These are phyloP conservation scores for Rosa lucieae DNA, from an alignment of 306 rosid genomes.

Conservation along the genomic window DNA sequence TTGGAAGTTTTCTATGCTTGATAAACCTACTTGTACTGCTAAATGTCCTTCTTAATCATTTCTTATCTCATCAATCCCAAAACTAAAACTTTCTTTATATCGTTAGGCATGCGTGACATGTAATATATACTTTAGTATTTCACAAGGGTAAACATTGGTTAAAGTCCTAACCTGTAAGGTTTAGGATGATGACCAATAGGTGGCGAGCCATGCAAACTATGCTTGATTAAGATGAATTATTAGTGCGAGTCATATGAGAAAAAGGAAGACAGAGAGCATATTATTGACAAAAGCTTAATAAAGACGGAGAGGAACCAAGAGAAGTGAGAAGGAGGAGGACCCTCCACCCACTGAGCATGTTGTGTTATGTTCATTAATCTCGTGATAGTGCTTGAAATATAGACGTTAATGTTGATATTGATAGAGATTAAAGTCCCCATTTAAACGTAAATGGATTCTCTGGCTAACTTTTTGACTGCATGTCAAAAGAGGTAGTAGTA, in stretches of 20 bases:
- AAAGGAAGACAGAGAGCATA: constrained; percentile 66
- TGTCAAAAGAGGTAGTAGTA: constrained; percentile 16
- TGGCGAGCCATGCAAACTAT: constrained; percentile 23
- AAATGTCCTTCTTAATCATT: constrained; percentile 14
- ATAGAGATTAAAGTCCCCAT: constrained; percentile 21
- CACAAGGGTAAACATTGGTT: neutral
- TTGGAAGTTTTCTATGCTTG: neutral
- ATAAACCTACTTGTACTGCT: neutral
- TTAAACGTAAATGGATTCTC: constrained; percentile 22
- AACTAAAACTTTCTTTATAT: neutral
- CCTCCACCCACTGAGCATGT: constrained; percentile 65
- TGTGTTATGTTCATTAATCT: constrained; percentile 38
- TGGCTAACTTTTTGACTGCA: constrained; percentile 41
- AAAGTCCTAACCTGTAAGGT: neutral
- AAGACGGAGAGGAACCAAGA: constrained; percentile 36
- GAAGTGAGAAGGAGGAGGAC: constrained; percentile 38
- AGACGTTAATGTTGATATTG: constrained; percentile 40
- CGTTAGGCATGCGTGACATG: constrained; percentile 16
- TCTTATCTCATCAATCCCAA: constrained; percentile 20
- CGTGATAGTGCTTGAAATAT: neutral
- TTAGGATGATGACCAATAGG: constrained; percentile 7
- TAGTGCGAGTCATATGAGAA: constrained; percentile 41
- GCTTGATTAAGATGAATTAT: constrained; percentile 30
- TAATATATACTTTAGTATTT: neutral
- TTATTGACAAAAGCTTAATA: constrained; percentile 39